A percentile compares a stretch with the other conserved stretches of the same genome.
These are phyloP conservation scores for Salix exigua DNA, from an alignment of 345 rosid species.

Conservation along the genomic window DNA sequence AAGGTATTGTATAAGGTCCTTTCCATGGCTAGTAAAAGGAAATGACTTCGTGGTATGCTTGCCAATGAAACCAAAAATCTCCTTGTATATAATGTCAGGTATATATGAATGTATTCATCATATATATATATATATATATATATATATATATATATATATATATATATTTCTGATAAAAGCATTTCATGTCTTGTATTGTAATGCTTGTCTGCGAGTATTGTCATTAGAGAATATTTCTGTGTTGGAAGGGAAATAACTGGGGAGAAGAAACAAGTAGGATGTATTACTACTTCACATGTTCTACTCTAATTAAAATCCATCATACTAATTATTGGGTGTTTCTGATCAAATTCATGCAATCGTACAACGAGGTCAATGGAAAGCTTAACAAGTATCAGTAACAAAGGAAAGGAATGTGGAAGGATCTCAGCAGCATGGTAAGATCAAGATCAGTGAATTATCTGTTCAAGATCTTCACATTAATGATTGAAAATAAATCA, in stretches of 20 bases:
- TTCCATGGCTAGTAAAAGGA: too few species aligned
- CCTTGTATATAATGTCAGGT: too few species aligned
- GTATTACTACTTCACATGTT: background rate
- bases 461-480: background rate
- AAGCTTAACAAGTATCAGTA: background rate
- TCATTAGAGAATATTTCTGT: background rate
- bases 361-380: background rate
- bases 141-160: too few species aligned
- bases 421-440: background rate
- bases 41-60: accelerated
- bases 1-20: too few species aligned
- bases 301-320: background rate
- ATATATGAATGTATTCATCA: too few species aligned
- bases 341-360: background rate
- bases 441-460: background rate
- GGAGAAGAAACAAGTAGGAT: background rate
- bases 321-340: background rate
- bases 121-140: too few species aligned
- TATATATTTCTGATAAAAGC: background rate
- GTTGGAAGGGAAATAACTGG: background rate
- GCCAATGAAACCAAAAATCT: too few species aligned
- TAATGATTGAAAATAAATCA: background rate
- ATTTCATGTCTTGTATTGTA: conserved; percentile 10
- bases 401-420: background rate
- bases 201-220: conserved; percentile 13